phyloP scores from a whole-genome alignment of 164 flowering plant species.

The Magnolia kwangsiensis region DNA sequence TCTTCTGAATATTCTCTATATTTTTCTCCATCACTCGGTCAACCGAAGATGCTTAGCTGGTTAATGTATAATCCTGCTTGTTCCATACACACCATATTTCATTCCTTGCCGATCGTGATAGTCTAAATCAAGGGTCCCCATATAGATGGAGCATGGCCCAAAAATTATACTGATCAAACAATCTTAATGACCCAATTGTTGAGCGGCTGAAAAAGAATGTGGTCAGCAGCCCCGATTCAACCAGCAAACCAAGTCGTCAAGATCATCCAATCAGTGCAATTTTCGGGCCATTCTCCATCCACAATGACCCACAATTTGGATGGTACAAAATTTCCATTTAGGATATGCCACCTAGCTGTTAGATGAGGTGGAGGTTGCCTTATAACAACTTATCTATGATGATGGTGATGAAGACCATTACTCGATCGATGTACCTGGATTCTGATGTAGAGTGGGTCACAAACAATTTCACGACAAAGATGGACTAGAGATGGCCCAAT shows the following conservation, averaged over 20 bases:
- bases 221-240: slow-evolving; percentile 9
- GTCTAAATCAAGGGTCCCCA: background rate
- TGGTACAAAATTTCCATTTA: slow-evolving; percentile 5
- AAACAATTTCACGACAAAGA: no score
- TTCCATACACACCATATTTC: no score
- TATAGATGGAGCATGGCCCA: no score
- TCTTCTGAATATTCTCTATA: slow-evolving; percentile 17
- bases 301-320: no score
- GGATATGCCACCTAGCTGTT: slow-evolving; percentile 4
- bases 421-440: slow-evolving; percentile 23
- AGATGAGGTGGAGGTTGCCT: slow-evolving; percentile 26
- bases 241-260: background rate
- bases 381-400: slow-evolving; percentile 25
- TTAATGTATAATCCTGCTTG: no score
- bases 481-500: no score
- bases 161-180: no score
- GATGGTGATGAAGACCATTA: slow-evolving; percentile 17
- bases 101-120: background rate
- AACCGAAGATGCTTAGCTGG: no score
- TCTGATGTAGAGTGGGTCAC: no score
- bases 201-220: slow-evolving; percentile 11
- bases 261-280: no score
- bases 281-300: no score
- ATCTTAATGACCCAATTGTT: no score
- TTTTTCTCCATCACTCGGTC: slow-evolving; percentile 10